Percentiles rank a stretch among this genome's conserved stretches.
Evolutionary conservation across 805 yeast genomes (phyloP).

Genomic region (Monosporozyma aquatica): DNA sequence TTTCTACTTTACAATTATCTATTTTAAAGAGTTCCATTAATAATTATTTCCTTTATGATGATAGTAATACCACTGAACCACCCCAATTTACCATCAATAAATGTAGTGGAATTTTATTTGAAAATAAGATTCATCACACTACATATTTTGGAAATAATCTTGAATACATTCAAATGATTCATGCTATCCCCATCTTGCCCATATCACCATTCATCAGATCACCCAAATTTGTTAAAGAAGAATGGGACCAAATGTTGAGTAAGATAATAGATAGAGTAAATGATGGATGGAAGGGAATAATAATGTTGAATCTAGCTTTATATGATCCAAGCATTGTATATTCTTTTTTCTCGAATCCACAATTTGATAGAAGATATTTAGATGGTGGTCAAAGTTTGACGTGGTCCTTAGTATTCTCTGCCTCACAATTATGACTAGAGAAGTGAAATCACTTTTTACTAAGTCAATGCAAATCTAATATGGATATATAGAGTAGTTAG

Average conservation of each 20-base stretch:
- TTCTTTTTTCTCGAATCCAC: conserved; percentile 45
- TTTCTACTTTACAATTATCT: conserved; percentile 55
- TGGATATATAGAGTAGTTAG: too few species aligned
- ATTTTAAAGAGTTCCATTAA: conserved; percentile 46
- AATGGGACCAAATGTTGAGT: conserved; percentile 48
- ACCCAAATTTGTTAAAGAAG: conserved; percentile 48
- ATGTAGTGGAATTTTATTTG: conserved; percentile 67
- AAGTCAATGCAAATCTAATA: too few species aligned
- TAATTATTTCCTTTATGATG: conserved; percentile 44
- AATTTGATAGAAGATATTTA: conserved; percentile 47
- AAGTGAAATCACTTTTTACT: too few species aligned
- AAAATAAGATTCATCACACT: conserved; percentile 62
- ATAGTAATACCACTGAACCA: conserved; percentile 51
- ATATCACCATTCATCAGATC: conserved; percentile 50
- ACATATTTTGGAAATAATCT: conserved; percentile 68
- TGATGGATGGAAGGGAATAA: conserved; percentile 66
- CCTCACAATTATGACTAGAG: conserved; percentile 14
- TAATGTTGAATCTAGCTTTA: conserved; percentile 67
- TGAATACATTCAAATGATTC: conserved; percentile 72
- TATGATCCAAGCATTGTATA: conserved; percentile 59
- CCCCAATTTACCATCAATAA: conserved; percentile 46
- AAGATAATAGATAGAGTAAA: conserved; percentile 39
- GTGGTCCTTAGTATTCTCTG: conserved; percentile 77
- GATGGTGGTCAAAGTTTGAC: conserved; percentile 84
- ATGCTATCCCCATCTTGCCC: conserved; percentile 67